Evolutionary conservation across 1,139 yeast species (phyloP), one percentile per base, ranked within the genome.

Genomic region (Debaryomyces psychrophilus): DNA sequence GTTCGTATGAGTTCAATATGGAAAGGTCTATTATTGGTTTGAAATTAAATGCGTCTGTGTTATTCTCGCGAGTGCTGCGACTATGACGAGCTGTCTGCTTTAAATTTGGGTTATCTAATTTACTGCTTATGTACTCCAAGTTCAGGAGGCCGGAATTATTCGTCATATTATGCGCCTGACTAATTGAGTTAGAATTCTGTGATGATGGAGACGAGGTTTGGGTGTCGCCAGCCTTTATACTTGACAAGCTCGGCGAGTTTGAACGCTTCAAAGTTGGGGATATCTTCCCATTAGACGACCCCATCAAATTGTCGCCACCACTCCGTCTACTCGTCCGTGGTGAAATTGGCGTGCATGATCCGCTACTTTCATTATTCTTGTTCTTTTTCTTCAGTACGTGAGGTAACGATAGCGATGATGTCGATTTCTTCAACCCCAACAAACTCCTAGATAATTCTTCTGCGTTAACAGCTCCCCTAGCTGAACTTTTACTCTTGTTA

Each of bases 1-100:
- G 46, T n/a, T 60, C 59, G 4, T 54, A 45, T 1, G 63, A 46
- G 50, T 73, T 73, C 31, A 71, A 47, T 4, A 57, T 44, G 2
- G 63, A 56, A 15, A 68, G 56, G 41, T 65, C 63, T 8, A 56
- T 44, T 2, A 68, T 23, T 1, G 68, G 66, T 5, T 49, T 50
- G 49, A 65, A 71, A 25, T 42, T 26, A 12, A 42, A 17, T 5
- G 34, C 34, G 4, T 37, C 34, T 14, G 17, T 20, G 34, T 3
- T 28, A 22, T n/a, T 20, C 17, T 37, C 31, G 5, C 8, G 12
- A 14, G 22, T 18, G 11, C n/a, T 20, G 11, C 23, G 33, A 20
- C 27, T 17, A 11, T 15, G 14, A 15, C 9, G 23, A 12, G 7
- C 6, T 12, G 5, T 14, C n/a, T 14, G 28, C 20, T 35, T 14